Percentiles rank a stretch among this genome's conserved stretches.
Conservation (phyloP, 202 grass and related monocot genomes). For the Carex sylvatica region DNA sequence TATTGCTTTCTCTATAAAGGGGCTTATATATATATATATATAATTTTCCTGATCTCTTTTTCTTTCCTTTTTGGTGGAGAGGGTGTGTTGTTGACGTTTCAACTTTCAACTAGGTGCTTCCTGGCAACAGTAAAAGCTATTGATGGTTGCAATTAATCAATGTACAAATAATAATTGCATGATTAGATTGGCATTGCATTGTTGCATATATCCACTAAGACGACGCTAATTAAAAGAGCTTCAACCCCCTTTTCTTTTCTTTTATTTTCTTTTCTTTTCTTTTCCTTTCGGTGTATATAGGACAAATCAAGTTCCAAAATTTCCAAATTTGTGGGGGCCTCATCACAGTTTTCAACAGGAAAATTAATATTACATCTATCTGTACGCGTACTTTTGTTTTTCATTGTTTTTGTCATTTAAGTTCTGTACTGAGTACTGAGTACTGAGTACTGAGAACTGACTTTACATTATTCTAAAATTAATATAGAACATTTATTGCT, state of each 20-base stretch:
- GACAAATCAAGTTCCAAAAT: constrained; percentile 1
- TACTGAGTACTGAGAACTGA: too few species aligned
- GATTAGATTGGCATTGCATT: constrained; percentile 26
- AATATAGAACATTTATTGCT: too few species aligned
- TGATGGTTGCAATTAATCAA: constrained; percentile 29
- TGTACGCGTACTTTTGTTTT: neutral
- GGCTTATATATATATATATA: neutral
- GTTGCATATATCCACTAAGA: constrained; percentile 21
- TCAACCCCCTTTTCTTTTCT: neutral
- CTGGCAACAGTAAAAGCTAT: constrained; percentile 2
- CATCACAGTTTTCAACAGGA: neutral
- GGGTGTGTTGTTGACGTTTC: neutral
- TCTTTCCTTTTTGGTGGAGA: neutral
- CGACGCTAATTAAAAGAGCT: neutral
- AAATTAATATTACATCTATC: neutral
- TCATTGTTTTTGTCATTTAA: neutral
- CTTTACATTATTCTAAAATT: neutral
- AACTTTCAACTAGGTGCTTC: neutral
- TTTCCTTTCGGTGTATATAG: constrained; percentile 23
- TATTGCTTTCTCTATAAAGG: constrained; percentile 23
- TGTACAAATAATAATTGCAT: constrained; percentile 30
- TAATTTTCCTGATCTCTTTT: neutral
- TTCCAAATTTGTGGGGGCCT: constrained; percentile 1
- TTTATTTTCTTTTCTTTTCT: neutral
- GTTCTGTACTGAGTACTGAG: too few species aligned